These are phyloP conservation scores for Chenopodium album DNA, from an alignment of 148 eudicot species.

Conservation along the genomic window DNA sequence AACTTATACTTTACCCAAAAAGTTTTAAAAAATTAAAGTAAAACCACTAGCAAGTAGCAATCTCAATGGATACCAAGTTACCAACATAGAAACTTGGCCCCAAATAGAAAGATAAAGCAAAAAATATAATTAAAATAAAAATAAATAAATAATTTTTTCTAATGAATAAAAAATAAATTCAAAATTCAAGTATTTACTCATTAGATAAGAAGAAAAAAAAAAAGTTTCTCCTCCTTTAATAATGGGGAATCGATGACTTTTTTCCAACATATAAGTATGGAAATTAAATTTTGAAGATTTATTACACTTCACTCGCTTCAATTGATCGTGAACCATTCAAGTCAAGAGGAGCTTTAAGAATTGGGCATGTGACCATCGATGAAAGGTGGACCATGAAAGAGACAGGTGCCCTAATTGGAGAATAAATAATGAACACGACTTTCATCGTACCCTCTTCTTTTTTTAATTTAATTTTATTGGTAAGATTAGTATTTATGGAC, in stretches of 20 bases:
- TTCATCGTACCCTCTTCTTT: too few species aligned
- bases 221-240: background rate
- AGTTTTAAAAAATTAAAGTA: background rate
- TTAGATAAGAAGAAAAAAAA: background rate
- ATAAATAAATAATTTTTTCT: too few species aligned
- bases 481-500: too few species aligned
- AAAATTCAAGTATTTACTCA: background rate
- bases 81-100: background rate
- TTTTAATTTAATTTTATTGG: too few species aligned
- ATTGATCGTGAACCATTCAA: background rate
- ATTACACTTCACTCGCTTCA: background rate
- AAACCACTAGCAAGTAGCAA: background rate
- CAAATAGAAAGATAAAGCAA: background rate
- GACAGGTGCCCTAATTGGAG: background rate
- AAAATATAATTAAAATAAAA: background rate
- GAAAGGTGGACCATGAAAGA: background rate
- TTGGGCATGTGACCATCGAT: background rate
- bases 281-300: background rate
- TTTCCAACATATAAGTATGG: background rate
- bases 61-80: background rate
- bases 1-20: background rate
- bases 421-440: too few species aligned
- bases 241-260: constrained; percentile 8
- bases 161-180: too few species aligned
- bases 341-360: background rate